Conservation (phyloP, 345 rosid species). For the Durio zibethinus region DNA sequence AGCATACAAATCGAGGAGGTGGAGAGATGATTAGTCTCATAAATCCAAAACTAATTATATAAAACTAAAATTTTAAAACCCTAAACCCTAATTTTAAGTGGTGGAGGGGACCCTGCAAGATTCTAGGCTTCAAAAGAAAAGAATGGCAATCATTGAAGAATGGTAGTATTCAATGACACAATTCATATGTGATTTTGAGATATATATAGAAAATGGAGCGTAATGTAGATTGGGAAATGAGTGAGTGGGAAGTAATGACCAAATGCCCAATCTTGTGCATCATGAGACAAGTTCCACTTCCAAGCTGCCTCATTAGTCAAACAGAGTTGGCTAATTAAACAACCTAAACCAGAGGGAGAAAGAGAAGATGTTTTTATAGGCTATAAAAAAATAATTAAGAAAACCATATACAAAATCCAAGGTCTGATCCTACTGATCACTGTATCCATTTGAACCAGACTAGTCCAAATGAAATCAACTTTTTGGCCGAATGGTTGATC, state of each 20-base stretch:
- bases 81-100: conserved; percentile 30
- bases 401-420: conserved; percentile 27
- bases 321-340: conserved; percentile 48
- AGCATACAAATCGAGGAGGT: conserved; percentile 23
- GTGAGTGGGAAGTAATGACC: conserved; percentile 43
- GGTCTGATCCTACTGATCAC: conserved; percentile 25
- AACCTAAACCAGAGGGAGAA: not conserved
- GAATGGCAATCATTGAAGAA: conserved; percentile 59
- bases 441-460: not conserved
- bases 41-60: conserved; percentile 21
- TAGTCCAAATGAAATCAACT: conserved; percentile 28
- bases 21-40: conserved; percentile 44
- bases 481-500: conserved; percentile 28
- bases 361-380: not conserved
- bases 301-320: conserved; percentile 54
- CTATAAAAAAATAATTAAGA: not conserved
- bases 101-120: conserved; percentile 35
- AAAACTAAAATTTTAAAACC: conserved; percentile 8
- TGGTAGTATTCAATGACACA: conserved; percentile 22
- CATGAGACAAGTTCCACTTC: conserved; percentile 26
- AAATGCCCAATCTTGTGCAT: conserved; percentile 1
- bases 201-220: not conserved
- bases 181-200: conserved; percentile 13
- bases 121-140: conserved; percentile 30
- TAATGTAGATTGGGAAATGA: conserved; percentile 27